These are phyloP conservation scores for Sugiyamaella pinicola DNA, from an alignment of 1,139 yeast genomes.

Conservation along the genomic window DNA sequence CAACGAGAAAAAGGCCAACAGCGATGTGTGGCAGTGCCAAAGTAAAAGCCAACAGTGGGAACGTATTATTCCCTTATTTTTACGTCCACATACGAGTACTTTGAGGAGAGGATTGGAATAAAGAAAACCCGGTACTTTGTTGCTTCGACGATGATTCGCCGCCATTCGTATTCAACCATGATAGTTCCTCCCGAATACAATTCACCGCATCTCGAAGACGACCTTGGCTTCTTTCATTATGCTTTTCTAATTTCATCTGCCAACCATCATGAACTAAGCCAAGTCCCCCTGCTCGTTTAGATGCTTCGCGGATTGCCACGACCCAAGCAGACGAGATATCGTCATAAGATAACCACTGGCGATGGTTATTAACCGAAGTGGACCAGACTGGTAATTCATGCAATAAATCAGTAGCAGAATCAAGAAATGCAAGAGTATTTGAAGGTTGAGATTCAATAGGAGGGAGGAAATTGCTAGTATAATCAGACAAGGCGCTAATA, in stretches of 20 bases:
- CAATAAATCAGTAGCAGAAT: constrained; percentile 64
- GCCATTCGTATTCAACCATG: constrained; percentile 28
- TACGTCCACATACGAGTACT: constrained; percentile 14
- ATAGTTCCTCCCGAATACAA: constrained; percentile 33
- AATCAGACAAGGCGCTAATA: constrained; percentile 75
- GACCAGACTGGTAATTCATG: constrained; percentile 73
- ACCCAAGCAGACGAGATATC: constrained; percentile 80
- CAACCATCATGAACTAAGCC: constrained; percentile 55
- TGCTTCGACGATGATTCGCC: constrained; percentile 4
- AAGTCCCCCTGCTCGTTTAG: constrained; percentile 42
- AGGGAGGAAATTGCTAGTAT: constrained; percentile 74
- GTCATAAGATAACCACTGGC: constrained; percentile 71
- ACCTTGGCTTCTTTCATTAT: constrained; percentile 59
- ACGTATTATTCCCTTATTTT: not conserved
- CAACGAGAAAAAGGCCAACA: not conserved
- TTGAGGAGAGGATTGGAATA: constrained; percentile 6
- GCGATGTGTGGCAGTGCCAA: not conserved
- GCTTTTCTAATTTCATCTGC: constrained; percentile 57
- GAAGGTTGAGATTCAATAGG: constrained; percentile 65
- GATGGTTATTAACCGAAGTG: constrained; percentile 71
- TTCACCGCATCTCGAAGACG: constrained; percentile 32
- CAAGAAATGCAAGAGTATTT: constrained; percentile 66
- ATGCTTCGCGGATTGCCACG: constrained; percentile 56
- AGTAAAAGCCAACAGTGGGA: not conserved
- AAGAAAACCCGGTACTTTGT: constrained; percentile 6